phyloP scores from a whole-genome alignment of 108 stramenopile genomes.

The Hondaea fermentalgiana region DNA sequence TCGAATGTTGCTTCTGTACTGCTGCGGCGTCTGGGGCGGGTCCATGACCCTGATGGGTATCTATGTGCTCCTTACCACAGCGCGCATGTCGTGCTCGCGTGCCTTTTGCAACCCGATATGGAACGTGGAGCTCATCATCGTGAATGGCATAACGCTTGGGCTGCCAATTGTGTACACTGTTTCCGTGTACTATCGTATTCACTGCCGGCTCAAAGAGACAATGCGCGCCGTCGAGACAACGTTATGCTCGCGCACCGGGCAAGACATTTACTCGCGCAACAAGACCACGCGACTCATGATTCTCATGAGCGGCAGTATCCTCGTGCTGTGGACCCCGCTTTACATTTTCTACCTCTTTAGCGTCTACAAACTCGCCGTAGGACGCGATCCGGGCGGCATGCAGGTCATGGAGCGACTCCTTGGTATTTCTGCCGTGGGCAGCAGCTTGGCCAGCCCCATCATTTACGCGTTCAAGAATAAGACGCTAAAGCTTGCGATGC shows the following conservation, averaged over 20 bases:
- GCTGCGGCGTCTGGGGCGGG: neutral
- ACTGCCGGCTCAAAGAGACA: neutral
- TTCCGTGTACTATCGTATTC: neutral
- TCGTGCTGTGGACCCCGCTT: neutral
- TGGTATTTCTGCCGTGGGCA: neutral
- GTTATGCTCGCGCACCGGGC: neutral
- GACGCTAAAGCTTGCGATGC: neutral
- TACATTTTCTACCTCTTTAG: neutral
- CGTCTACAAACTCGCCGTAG: neutral
- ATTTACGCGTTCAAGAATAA: constrained; percentile 2
- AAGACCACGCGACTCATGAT: neutral
- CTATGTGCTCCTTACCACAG: neutral
- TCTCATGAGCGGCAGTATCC: neutral
- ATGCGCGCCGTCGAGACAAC: neutral
- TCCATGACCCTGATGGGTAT: neutral
- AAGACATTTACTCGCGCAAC: neutral
- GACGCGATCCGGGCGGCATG: neutral
- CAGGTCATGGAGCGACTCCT: neutral
- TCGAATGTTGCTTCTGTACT: neutral
- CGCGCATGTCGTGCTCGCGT: neutral
- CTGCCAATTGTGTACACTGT: neutral
- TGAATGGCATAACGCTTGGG: neutral
- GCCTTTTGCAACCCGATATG: constrained; percentile 13
- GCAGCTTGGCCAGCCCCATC: neutral
- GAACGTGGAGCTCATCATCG: neutral